Evolutionary conservation across 768 basidiomycete species (phyloP).

Genomic region (Suillus weaverae): DNA sequence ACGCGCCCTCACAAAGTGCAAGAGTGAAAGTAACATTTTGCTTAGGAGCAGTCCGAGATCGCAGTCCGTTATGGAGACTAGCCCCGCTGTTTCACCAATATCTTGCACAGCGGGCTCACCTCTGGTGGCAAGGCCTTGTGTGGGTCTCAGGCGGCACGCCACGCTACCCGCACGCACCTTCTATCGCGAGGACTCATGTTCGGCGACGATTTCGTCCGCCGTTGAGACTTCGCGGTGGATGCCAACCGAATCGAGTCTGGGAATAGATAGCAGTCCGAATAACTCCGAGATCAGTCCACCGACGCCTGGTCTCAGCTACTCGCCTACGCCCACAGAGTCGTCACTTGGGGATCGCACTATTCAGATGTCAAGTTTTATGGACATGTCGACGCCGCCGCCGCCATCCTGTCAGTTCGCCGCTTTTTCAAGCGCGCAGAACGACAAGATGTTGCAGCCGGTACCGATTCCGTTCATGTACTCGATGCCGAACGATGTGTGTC

Average conservation of each 20-base stretch:
- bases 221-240: constrained; percentile 6
- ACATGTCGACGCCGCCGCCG: constrained; percentile 39
- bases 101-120: constrained; percentile 13
- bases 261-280: constrained; percentile 26
- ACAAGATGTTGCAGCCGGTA: constrained; percentile 26
- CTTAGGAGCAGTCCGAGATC: constrained; percentile 6
- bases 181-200: constrained; percentile 16
- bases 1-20: constrained; percentile 48
- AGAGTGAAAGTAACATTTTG: constrained; percentile 48
- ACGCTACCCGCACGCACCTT: constrained; percentile 43
- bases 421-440: constrained; percentile 36
- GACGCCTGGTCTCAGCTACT: constrained; percentile 59
- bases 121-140: constrained; percentile 13
- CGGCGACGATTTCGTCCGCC: constrained; percentile 1
- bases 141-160: constrained; percentile 39
- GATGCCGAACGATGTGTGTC: constrained; percentile 16
- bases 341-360: constrained; percentile 55
- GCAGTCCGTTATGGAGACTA: not conserved
- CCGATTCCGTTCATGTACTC: constrained; percentile 21
- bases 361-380: constrained; percentile 55
- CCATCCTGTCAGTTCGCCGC: constrained; percentile 34
- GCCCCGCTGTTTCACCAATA: constrained; percentile 3
- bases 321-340: constrained; percentile 61
- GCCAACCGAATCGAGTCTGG: not conserved
- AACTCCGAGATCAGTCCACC: constrained; percentile 39